phyloP scores from a whole-genome alignment of 2,329 filamentous ascomycete species.

The Hymenoscyphus infarciens region DNA sequence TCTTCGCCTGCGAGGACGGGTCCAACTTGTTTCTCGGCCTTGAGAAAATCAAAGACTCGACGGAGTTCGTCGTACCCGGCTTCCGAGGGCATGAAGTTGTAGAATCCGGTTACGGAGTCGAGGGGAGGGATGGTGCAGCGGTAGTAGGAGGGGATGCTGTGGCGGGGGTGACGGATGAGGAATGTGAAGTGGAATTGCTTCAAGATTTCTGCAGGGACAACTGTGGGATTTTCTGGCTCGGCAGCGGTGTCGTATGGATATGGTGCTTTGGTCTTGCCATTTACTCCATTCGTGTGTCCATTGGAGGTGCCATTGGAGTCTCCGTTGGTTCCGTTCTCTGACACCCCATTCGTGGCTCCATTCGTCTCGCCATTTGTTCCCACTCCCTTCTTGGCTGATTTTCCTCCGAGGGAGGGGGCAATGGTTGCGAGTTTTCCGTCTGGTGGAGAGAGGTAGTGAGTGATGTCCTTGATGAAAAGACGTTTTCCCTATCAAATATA shows the following conservation, averaged over 20 bases:
- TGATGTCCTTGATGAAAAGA: conserved; percentile 97
- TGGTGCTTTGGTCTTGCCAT: conserved; percentile 38
- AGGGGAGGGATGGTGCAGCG: conserved; percentile 90
- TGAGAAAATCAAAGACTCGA: conserved; percentile 80
- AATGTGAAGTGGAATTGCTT: conserved; percentile 90
- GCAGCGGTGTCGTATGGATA: conserved; percentile 55
- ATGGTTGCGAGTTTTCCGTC: conserved; percentile 63
- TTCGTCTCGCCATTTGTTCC: conserved; percentile 32
- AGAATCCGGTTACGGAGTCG: conserved; percentile 76
- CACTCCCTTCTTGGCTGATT: conserved; percentile 32
- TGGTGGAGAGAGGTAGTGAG: conserved; percentile 83
- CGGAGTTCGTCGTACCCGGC: conserved; percentile 89
- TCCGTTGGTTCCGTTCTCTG: conserved; percentile 29
- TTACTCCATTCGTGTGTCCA: conserved; percentile 29
- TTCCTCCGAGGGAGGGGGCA: conserved; percentile 66
- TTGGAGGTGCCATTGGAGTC: conserved; percentile 32
- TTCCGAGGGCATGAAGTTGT: conserved; percentile 81
- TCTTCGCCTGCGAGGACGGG: conserved; percentile 54
- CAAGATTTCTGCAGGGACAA: conserved; percentile 71
- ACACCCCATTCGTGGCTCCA: conserved; percentile 31
- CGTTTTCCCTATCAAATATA: conserved; percentile 70
- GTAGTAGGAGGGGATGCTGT: conserved; percentile 89
- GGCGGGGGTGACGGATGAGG: conserved; percentile 91
- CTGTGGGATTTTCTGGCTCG: conserved; percentile 76
- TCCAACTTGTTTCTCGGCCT: conserved; percentile 65